These are phyloP conservation scores for Candida glucosophila DNA, from an alignment of 1,139 yeast genomes.

Conservation along the genomic window DNA sequence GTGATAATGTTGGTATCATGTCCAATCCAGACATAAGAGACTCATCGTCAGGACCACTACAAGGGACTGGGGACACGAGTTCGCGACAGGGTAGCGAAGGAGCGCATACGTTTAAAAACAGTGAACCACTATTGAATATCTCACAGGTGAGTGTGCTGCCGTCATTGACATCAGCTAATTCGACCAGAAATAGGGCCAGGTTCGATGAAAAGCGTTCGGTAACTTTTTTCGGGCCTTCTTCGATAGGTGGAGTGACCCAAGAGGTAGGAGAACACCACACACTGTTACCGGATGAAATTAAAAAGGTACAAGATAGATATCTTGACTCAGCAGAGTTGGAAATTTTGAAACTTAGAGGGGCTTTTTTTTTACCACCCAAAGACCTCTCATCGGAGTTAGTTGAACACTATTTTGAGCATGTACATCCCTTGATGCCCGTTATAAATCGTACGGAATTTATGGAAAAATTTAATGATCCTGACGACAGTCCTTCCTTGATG, in stretches of 20 bases:
- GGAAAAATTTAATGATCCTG: constrained; percentile 46
- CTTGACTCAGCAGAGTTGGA: constrained; percentile 64
- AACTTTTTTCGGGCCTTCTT: constrained; percentile 35
- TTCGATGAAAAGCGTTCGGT: constrained; percentile 21
- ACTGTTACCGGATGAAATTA: constrained; percentile 33
- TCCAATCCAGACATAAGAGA: neutral
- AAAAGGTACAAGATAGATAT: constrained; percentile 26
- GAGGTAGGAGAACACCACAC: constrained; percentile 38
- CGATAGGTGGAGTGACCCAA: constrained; percentile 34
- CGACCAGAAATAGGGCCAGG: constrained; percentile 31
- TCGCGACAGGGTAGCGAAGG: constrained; percentile 1
- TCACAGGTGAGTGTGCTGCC: constrained; percentile 39
- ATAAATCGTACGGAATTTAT: constrained; percentile 57
- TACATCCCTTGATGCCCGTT: constrained; percentile 69
- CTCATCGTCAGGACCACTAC: neutral
- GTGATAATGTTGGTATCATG: no score
- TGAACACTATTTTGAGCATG: constrained; percentile 53
- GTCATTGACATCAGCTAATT: constrained; percentile 33
- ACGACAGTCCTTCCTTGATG: constrained; percentile 60
- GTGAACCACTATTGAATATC: constrained; percentile 36
- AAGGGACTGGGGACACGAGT: constrained; percentile 1
- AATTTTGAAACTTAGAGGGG: constrained; percentile 60
- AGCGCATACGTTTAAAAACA: neutral
- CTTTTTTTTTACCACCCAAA: constrained; percentile 58
- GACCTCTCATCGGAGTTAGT: constrained; percentile 57